These are phyloP conservation scores for Camellia granthamiana DNA, from an alignment of 148 eudicot species.

Conservation along the genomic window DNA sequence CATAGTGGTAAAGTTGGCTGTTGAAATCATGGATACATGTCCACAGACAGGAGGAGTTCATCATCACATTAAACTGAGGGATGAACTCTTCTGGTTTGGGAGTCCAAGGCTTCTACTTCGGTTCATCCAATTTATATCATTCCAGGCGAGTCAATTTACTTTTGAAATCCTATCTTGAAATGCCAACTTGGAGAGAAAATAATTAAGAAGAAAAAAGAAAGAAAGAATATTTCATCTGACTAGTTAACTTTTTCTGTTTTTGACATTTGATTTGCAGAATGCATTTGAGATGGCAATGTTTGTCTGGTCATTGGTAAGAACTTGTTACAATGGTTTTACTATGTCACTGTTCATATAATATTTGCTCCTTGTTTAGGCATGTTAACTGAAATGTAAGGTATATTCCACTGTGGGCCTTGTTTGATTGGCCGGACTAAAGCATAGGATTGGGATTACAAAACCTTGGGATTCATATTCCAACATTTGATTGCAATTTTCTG, in stretches of 20 bases:
- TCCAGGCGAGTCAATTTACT: constrained; percentile 47
- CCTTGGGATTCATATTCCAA: no score
- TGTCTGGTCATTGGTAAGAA: constrained; percentile 70
- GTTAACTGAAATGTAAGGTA: not conserved
- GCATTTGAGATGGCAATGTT: constrained; percentile 81
- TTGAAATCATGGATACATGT: constrained; percentile 53
- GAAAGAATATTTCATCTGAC: not conserved
- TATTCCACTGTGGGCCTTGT: not conserved
- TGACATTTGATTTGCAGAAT: constrained; percentile 45
- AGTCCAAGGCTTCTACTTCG: constrained; percentile 64
- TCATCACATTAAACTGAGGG: constrained; percentile 56
- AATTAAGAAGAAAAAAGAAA: not conserved
- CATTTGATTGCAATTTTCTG: no score
- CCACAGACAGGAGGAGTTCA: constrained; percentile 26
- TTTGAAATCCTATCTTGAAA: not conserved
- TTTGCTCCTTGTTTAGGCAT: not conserved
- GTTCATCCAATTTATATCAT: constrained; percentile 64
- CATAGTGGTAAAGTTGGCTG: constrained; percentile 68
- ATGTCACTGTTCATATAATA: not conserved
- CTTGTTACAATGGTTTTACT: not conserved
- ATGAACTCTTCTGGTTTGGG: constrained; percentile 79
- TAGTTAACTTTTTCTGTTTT: constrained; percentile 7
- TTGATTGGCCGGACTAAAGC: no score
- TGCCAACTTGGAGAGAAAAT: not conserved
- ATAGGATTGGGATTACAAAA: no score